Evolutionary conservation across 129 eudicot species (phyloP), one percentile per base, ranked within the genome.

Genomic region (Artemisia argyi): DNA sequence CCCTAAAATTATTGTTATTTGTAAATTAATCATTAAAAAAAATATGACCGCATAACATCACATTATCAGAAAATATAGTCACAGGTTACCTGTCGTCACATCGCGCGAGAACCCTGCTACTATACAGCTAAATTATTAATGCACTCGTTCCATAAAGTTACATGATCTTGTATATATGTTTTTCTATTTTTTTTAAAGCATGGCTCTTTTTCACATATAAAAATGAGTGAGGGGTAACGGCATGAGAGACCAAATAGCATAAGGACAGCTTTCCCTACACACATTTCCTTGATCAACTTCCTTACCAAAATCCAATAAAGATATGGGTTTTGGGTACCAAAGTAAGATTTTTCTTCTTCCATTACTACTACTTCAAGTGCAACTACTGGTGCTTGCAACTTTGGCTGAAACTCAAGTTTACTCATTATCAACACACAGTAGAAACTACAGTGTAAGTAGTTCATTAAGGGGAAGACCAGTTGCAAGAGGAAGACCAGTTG

Each of bases 231-330:
- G 63, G 80, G 67, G 62, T 56, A 42, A 16, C 60, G 59, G 73
- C 73, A 70, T 52, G 71, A 77, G 81, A 78, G 82, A 71, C 77
- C 82, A 78, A 78, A 78, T 50, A 62, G 72, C 81, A 78, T 7
- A 63, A 78, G 44, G 77, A 78, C 82, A 78, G 82, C 82, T 71
- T 78, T 76, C 56, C 47, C 52, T 65, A 22, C 77, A 72, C 82
- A 78, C 73, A 63, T 55, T 26, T 78, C 63, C 82, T 69, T 61
- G 76, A 35, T 68, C 68, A 62, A 53, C 82, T 51, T 55, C 70
- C 69, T 26, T 60, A 69, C 73, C 77, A 82, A 73, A 68, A 54
- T 60, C 79, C 80, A 73, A 73, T 18, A 79, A 73, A 79, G 83
- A 72, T 79, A 74, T 75, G 76, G 72, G 69, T 57, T 80, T 69